Evolutionary conservation across 345 rosid genomes (phyloP), one percentile per base, ranked within the genome.

Genomic region (Pseudoturritis turrita): DNA sequence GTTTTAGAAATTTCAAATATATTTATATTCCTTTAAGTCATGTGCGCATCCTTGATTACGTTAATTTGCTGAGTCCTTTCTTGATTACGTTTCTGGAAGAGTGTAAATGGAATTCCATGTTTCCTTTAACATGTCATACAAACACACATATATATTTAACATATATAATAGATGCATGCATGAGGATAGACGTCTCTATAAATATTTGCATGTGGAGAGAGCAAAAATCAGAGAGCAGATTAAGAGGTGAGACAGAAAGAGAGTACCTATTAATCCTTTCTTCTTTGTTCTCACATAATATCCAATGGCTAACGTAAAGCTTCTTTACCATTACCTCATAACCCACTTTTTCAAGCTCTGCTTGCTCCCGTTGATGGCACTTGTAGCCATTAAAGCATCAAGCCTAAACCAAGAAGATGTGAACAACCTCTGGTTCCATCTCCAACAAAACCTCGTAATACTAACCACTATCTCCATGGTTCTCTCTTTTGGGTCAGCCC

Each of bases 261-360:
- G 25, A 23, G 25, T 23, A 23, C 25, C 25, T 23, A 23, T 23
- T 3, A 1, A 23, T 3, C 25, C 25, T 10, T 3, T 5, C 15
- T 29, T 62, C 71, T 22, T 65, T 23, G 25, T 37, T 37, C 25
- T 23, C 25, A n/a, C n/a, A 23, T 23, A 23, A 23, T 45, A 65
- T 56, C 60, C 6, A 64, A 73, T 92, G 70, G 85, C 89, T 74
- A 78, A 87, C 58, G 87, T 87, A 17, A 92, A 92, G 72, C 75
- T 90, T 14, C 83, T 93, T 46, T 90, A 84, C 69, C 88, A 87
- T 57, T 87, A 85, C 67, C 71, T 92, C 25, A 72, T 84, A 53
- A 78, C 80, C 60, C 82, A 86, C 68, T 65, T 88, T 39, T 74
- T 83, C 71, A 84, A 90, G 22, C 86, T 92, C 5, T 85, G 82